Evolutionary conservation across 805 yeast genomes (phyloP).

Genomic region (Zygotorulaspora chibaensis): DNA sequence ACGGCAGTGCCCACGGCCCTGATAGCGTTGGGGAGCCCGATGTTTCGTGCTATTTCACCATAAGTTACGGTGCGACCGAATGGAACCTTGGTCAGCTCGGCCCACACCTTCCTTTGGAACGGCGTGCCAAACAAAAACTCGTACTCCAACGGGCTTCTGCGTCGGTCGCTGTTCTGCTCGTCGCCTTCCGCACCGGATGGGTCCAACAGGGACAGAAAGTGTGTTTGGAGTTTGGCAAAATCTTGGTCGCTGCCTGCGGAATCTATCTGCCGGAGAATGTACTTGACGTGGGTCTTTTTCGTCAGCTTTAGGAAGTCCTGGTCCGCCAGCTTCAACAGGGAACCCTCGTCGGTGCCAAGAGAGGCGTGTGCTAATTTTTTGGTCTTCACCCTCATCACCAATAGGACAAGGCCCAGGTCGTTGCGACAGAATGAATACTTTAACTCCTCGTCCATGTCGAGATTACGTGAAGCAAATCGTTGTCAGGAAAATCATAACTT

Average conservation of each 20-base stretch:
- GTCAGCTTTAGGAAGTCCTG: conserved; percentile 12
- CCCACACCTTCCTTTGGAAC: conserved; percentile 41
- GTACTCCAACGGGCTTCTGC: conserved; percentile 9
- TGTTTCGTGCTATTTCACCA: conserved; percentile 30
- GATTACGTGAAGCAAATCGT: too few species aligned
- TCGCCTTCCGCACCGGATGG: conserved; percentile 1
- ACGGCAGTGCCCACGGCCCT: conserved; percentile 43
- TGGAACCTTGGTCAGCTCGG: conserved; percentile 27
- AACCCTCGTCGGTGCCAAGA: conserved; percentile 17
- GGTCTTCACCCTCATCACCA: conserved; percentile 13
- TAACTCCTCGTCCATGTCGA: conserved; percentile 7
- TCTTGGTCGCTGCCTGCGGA: background rate
- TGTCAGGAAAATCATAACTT: too few species aligned
- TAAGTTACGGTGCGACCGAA: conserved; percentile 36
- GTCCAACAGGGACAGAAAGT: conserved; percentile 4
- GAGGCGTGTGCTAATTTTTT: conserved; percentile 18
- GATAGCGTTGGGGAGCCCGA: conserved; percentile 33
- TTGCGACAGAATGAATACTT: conserved; percentile 16
- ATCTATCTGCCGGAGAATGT: conserved; percentile 1
- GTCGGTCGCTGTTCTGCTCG: background rate
- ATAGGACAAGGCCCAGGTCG: conserved; percentile 12
- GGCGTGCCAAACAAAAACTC: conserved; percentile 39
- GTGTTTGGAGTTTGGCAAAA: conserved; percentile 1
- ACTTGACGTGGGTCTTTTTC: conserved; percentile 18
- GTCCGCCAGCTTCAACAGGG: conserved; percentile 10